Conservation (phyloP, 2,329 filamentous ascomycete genomes). For the Arthrinium phaeospermum region DNA sequence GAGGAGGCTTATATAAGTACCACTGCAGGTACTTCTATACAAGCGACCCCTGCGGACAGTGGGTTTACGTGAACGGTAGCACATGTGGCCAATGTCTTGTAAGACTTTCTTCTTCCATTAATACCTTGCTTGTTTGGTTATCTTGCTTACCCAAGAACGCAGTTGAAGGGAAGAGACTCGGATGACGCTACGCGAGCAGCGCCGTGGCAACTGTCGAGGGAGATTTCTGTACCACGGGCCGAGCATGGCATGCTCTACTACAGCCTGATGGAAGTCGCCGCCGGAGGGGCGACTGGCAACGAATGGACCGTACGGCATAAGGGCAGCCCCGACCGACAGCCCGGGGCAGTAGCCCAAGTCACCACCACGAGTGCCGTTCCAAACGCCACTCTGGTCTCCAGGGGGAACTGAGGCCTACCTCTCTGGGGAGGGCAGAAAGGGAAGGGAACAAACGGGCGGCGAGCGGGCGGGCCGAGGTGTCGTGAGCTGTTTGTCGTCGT, state of each 20-base stretch:
- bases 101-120: neutral
- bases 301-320: slow-evolving; percentile 43
- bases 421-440: neutral
- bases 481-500: neutral
- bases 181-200: slow-evolving; percentile 39
- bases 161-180: slow-evolving; percentile 58
- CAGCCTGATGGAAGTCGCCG: slow-evolving; percentile 52
- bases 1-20: slow-evolving; percentile 17
- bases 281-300: slow-evolving; percentile 43
- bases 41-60: neutral
- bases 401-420: slow-evolving; percentile 19
- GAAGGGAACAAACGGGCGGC: neutral
- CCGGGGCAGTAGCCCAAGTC: slow-evolving; percentile 24
- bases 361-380: slow-evolving; percentile 33
- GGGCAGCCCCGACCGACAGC: slow-evolving; percentile 39
- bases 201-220: slow-evolving; percentile 40
- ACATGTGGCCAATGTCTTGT: neutral
- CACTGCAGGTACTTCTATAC: neutral
- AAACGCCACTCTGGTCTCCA: slow-evolving; percentile 31
- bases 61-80: neutral
- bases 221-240: slow-evolving; percentile 53
- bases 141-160: neutral
- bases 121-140: neutral
- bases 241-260: slow-evolving; percentile 54
- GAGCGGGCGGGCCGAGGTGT: neutral